Evolutionary conservation across 257 asterid genomes (phyloP).

Genomic region (Henckelia pumila): DNA sequence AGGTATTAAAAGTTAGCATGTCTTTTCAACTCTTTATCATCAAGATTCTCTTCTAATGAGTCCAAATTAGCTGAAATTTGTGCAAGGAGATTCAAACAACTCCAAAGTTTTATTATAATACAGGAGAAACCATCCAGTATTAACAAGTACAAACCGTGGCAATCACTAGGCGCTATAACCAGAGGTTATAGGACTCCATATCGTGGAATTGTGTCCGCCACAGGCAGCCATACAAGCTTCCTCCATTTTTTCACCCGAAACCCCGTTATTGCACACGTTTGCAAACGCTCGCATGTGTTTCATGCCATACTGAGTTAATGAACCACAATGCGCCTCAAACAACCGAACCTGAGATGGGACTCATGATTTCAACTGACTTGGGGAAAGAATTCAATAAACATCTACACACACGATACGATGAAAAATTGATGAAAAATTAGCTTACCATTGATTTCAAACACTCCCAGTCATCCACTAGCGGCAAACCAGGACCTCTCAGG

Average conservation of each 20-base stretch:
- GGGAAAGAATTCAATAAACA: background rate
- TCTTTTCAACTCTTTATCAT: background rate
- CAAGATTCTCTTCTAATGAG: background rate
- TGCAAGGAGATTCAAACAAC: background rate
- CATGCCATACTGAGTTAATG: slow-evolving; percentile 78
- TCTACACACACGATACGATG: background rate
- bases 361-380: background rate
- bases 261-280: slow-evolving; percentile 62
- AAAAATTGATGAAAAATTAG: background rate
- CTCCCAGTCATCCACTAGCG: slow-evolving; percentile 86
- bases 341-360: slow-evolving; percentile 45
- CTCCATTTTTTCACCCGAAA: slow-evolving; percentile 44
- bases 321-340: slow-evolving; percentile 74
- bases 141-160: background rate
- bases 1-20: no score
- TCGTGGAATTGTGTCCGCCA: slow-evolving; percentile 24
- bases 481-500: slow-evolving; percentile 43
- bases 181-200: slow-evolving; percentile 27
- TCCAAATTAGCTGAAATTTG: background rate
- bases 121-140: background rate
- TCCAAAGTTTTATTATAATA: background rate
- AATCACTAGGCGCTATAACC: slow-evolving; percentile 45
- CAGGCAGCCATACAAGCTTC: slow-evolving; percentile 68
- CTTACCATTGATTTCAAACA: slow-evolving; percentile 76
- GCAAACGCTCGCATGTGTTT: slow-evolving; percentile 87